phyloP scores from a whole-genome alignment of 225 moss, liverwort and hornwort species.

The Marchantia paleacea region DNA sequence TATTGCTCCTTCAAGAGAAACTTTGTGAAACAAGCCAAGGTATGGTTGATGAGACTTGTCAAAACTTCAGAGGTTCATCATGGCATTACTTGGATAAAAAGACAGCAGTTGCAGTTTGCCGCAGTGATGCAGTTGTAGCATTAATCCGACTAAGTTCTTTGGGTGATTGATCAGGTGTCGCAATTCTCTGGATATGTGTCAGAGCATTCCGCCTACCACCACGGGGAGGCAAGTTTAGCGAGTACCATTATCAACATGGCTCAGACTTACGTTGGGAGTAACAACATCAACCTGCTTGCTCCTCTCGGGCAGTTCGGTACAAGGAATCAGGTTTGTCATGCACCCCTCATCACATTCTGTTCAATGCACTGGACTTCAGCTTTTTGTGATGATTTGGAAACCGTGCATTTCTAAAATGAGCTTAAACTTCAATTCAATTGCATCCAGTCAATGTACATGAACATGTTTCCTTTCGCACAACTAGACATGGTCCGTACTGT shows the following conservation, averaged over 20 bases:
- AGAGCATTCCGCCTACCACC: slow-evolving; percentile 95
- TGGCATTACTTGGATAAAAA: neutral
- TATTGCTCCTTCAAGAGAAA: slow-evolving; percentile 92
- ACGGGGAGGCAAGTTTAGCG: slow-evolving; percentile 73
- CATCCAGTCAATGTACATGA: neutral
- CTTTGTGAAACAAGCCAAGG: slow-evolving; percentile 84
- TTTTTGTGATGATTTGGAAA: too few relatives aligned
- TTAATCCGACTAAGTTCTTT: neutral
- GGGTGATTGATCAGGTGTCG: slow-evolving; percentile 51
- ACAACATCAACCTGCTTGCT: slow-evolving; percentile 88
- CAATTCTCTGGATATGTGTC: slow-evolving; percentile 92
- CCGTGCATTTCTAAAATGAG: too few relatives aligned
- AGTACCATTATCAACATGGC: slow-evolving; percentile 96
- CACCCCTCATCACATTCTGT: neutral
- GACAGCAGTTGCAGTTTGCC: neutral
- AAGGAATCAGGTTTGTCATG: slow-evolving; percentile 68
- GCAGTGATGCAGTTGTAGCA: neutral
- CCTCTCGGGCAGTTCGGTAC: slow-evolving; percentile 95
- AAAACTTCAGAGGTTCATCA: neutral
- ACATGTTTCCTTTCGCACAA: neutral
- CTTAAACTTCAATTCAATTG: neutral
- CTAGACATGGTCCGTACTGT: neutral
- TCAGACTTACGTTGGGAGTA: slow-evolving; percentile 94
- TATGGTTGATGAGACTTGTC: slow-evolving; percentile 11
- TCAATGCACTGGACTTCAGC: too few relatives aligned